phyloP scores from a whole-genome alignment of 345 rosid species.

The Aquilaria malaccensis region DNA sequence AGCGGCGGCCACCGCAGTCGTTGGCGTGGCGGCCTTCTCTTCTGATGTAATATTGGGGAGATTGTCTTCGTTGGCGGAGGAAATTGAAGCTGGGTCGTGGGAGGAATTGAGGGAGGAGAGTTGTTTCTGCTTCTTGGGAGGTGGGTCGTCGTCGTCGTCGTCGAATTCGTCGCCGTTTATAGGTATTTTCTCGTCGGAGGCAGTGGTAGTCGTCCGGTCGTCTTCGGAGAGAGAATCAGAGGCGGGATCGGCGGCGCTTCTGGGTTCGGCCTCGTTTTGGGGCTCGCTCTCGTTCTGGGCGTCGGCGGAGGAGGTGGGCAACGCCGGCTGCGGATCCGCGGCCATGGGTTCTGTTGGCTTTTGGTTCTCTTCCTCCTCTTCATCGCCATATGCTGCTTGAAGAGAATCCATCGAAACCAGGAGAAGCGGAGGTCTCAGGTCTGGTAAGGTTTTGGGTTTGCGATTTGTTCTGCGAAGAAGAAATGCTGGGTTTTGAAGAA shows the following conservation, averaged over 20 bases:
- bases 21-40: background rate
- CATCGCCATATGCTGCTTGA: constrained; percentile 30
- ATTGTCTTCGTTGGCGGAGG: constrained; percentile 5
- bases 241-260: constrained; percentile 22
- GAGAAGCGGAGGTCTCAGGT: background rate
- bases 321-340: background rate
- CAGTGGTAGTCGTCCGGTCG: constrained; percentile 31
- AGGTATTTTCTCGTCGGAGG: constrained; percentile 55
- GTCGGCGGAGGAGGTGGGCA: background rate
- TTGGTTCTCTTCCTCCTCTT: constrained; percentile 23
- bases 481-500: too few species aligned
- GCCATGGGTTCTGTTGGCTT: background rate
- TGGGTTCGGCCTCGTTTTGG: background rate
- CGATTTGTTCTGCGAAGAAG: background rate
- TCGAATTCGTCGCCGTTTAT: constrained; percentile 33
- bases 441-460: background rate
- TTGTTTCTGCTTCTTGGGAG: constrained; percentile 59
- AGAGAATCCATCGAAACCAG: constrained; percentile 40
- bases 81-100: constrained; percentile 5
- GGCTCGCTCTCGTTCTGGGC: constrained; percentile 6
- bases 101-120: constrained; percentile 31
- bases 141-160: constrained; percentile 55
- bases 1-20: constrained; percentile 15
- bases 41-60: constrained; percentile 4
- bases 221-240: constrained; percentile 62